Evolutionary conservation across 2,329 filamentous ascomycete species (phyloP), one percentile per base, ranked within the genome.

Genomic region (Ramichloridium luteum): DNA sequence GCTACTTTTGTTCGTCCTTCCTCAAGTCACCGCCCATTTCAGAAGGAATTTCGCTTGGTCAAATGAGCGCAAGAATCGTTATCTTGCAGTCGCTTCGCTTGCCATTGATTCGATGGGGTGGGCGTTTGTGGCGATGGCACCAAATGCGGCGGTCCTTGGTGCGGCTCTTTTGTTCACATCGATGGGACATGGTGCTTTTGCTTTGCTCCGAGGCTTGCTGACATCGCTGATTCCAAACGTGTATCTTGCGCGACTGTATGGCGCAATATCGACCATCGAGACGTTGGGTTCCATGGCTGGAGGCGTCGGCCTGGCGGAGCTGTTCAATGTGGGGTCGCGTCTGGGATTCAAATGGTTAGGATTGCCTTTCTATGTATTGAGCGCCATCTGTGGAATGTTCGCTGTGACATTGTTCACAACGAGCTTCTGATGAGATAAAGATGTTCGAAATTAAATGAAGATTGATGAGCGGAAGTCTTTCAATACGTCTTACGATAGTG

Each of bases 201-300:
- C 62, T 0, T 45, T 70, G 1, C 47, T 65, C 12, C 59, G 70
- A 18, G 65, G 62, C 3, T 49, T 74, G 5, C 47, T 72, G n/a
- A 71, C 65, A 27, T 58, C 60, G 6, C 46, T 73, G 8, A 65
- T 74, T 9, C 67, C 70, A 40, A 58, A 62, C 13, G 61, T 68
- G 35, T 64, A 70, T 4, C 56, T 72, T 9, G 70, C 67, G 13
- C 63, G 64, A 0, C 51, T 72, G 15, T 74, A 72, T 45, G 67
- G 64, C 4, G 53, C 67, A 3, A 55, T 74, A 6, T 58, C 61
- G 2, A 56, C 71, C 14, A 46, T 67, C 17, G 68, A 74, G 37
- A 64, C 60, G 6, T 25, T 63, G 8, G 64, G 68, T n/a, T 42
- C 60, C 2, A 59, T 71, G 37, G 29, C 64, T 4, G 60, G 60